phyloP scores from a whole-genome alignment of 2,329 filamentous ascomycete genomes.

The Aspergillus thermomutatus region DNA sequence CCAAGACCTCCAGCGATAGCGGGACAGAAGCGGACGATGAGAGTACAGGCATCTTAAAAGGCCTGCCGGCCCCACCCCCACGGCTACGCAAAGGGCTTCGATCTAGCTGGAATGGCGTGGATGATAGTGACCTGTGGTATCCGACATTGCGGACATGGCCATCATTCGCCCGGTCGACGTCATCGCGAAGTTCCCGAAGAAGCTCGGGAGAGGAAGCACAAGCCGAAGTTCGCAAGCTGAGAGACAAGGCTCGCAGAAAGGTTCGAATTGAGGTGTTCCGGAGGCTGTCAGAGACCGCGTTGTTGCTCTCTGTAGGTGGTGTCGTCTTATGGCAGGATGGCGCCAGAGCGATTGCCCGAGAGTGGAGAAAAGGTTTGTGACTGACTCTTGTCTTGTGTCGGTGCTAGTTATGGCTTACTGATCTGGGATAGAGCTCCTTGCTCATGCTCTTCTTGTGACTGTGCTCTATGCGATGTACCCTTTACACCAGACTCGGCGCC shows the following conservation, averaged over 20 bases:
- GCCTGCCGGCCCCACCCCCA: conserved; percentile 73
- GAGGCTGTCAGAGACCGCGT: conserved; percentile 52
- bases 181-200: conserved; percentile 23
- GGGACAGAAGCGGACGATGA: conserved; percentile 96
- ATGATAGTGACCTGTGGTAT: conserved; percentile 29
- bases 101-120: conserved; percentile 29
- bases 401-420: background rate
- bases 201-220: conserved; percentile 31
- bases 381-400: conserved; percentile 6
- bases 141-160: conserved; percentile 30
- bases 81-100: conserved; percentile 74
- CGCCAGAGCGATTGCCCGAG: conserved; percentile 29
- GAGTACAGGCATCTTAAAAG: conserved; percentile 69
- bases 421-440: conserved; percentile 28
- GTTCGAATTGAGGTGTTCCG: conserved; percentile 42
- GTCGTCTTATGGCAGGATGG: conserved; percentile 38
- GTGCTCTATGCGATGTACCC: conserved; percentile 52
- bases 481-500: conserved; percentile 33
- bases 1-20: conserved; percentile 72
- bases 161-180: conserved; percentile 27
- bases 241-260: conserved; percentile 27
- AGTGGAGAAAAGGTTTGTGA: conserved; percentile 38
- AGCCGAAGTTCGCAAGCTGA: conserved; percentile 19
- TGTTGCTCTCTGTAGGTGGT: conserved; percentile 52
- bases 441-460: conserved; percentile 29